Evolutionary conservation across 371 early-diverging fungal genomes (phyloP), one percentile per base, ranked within the genome.

Genomic region (Lichtheimia ramosa): DNA sequence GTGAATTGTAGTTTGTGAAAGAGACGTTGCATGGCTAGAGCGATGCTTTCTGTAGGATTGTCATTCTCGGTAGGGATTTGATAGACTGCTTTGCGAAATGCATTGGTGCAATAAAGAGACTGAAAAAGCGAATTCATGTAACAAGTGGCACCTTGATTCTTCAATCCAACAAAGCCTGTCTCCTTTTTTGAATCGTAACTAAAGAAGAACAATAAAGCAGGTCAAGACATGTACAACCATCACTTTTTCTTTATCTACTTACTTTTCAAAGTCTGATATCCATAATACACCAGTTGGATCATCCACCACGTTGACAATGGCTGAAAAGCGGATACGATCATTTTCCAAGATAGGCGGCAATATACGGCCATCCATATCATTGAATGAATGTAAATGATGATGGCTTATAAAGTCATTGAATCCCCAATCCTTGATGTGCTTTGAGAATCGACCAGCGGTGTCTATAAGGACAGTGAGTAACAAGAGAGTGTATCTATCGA

Each of bases 71-170:
- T 96, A 3, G 97, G 97, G 43, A 98, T 96, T 57, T 89, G 84
- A 65, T 90, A 97, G 48, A 92, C 82, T 58, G 95, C 89, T 59
- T 92, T 92, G 59, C 96, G 89, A 77, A 99, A 99, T 70, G 88
- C 86, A 62, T 92, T 94, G 25, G 99, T 98, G 65, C 95, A 95
- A 74, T 92, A 99, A 13, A 99, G 84, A 3, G 97, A 94, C 75
- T 99, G 99, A 27, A 99, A 85, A 13, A 99, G 83, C 51, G 99
- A 96, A 83, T 99, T 99, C 93, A 99, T 95, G 74, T 99, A 99
- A 82, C 99, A 99, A 0, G 99, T 99, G 1, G 99, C 99, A 10
- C 99, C 99, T 71, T 99, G 97, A 74, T 99, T 99, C 56, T 89
- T 89, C 58, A 99, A 76, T 0, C 99, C 99, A 21, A 97, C 93